phyloP scores from a whole-genome alignment of 2,329 filamentous ascomycete species.

The Aspergillus ruber region DNA sequence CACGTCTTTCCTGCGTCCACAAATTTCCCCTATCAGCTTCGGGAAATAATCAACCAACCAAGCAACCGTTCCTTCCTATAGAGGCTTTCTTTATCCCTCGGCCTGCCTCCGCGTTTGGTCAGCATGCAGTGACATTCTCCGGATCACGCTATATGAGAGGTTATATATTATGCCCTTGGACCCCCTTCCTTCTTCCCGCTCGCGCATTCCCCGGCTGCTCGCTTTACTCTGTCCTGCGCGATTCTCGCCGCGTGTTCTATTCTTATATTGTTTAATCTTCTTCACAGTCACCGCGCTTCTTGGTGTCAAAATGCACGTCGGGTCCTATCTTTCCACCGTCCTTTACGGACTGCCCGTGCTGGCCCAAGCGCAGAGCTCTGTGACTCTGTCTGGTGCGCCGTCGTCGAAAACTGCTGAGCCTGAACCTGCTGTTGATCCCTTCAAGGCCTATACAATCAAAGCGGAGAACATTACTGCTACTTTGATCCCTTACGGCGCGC shows the following conservation, averaged over 20 bases:
- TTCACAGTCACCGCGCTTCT: conserved; percentile 21
- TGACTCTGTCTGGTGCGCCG: conserved; percentile 2
- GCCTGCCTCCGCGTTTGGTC: conserved; percentile 1
- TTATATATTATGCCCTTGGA: conserved; percentile 8
- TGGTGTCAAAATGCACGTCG: conserved; percentile 32
- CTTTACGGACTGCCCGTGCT: conserved; percentile 28
- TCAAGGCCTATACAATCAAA: conserved; percentile 40
- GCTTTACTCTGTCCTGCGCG: conserved; percentile 23
- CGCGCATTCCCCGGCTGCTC: conserved; percentile 14
- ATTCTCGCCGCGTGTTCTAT: conserved; percentile 21
- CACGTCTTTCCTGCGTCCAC: too few species aligned
- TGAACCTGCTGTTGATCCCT: conserved; percentile 20
- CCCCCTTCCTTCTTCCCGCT: conserved; percentile 3
- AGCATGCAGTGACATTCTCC: conserved; percentile 2
- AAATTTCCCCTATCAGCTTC: not conserved
- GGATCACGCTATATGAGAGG: not conserved
- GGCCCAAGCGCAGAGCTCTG: conserved; percentile 12
- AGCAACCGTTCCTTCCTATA: not conserved
- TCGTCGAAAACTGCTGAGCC: conserved; percentile 4
- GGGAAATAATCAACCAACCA: too few species aligned
- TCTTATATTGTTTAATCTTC: conserved; percentile 24
- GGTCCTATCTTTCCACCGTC: conserved; percentile 25
- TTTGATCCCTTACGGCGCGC: conserved; percentile 44
- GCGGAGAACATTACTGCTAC: conserved; percentile 44
- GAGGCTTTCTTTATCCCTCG: conserved; percentile 1